A percentile compares a stretch with the other conserved stretches of the same genome.
phyloP scores from a whole-genome alignment of 2,329 filamentous ascomycete species.

The Thyridium curvatum region DNA sequence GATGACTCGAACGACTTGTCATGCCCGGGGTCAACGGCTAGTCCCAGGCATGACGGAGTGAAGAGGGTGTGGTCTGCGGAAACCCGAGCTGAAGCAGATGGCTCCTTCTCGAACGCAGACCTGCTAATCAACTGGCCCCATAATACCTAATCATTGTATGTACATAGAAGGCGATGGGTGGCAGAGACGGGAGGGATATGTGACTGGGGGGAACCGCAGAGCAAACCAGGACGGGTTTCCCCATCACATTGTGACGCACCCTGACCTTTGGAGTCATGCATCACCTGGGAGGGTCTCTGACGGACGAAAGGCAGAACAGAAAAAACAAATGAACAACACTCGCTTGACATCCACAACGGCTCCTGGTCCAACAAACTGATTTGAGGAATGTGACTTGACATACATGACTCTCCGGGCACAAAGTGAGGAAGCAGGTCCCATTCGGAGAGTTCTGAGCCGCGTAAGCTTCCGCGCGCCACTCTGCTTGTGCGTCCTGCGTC shows the following conservation, averaged over 20 bases:
- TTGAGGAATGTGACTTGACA: too few species aligned
- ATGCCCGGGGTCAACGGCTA: conserved; percentile 23
- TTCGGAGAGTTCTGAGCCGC: too few species aligned
- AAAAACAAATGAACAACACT: background rate
- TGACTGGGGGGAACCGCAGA: background rate
- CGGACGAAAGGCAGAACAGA: background rate
- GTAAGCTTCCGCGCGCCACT: too few species aligned
- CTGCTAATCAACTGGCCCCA: conserved; percentile 25
- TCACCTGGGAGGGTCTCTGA: background rate
- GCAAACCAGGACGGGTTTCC: background rate
- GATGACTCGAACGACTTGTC: conserved; percentile 12
- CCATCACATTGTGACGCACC: background rate
- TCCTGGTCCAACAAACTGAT: too few species aligned
- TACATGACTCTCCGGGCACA: too few species aligned
- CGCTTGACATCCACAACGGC: background rate
- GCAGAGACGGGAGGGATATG: conserved; percentile 2
- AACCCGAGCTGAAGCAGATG: conserved; percentile 5
- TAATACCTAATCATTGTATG: conserved; percentile 34
- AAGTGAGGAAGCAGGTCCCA: too few species aligned
- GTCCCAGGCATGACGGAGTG: conserved; percentile 16
- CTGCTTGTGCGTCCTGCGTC: too few species aligned
- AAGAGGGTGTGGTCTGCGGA: conserved; percentile 2
- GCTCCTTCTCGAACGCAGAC: conserved; percentile 7
- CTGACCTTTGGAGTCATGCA: too few species aligned
- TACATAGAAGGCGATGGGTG: conserved; percentile 19